Evolutionary conservation across 1,284 basidiomycete species (phyloP).

Genomic region (Puccinia polysora): DNA sequence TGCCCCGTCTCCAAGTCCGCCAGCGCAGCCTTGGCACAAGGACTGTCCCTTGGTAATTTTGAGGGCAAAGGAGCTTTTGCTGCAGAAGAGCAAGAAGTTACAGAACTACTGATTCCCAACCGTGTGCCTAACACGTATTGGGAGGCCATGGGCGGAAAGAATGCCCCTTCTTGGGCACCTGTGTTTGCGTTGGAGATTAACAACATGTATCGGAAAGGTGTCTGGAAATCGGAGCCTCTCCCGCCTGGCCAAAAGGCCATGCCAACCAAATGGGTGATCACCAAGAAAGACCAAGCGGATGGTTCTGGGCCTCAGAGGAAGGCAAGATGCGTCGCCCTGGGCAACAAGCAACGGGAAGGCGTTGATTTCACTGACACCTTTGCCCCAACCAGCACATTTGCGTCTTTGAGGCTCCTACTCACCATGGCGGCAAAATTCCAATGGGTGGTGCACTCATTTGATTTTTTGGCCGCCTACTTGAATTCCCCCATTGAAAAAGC

Average conservation of each 20-base stretch:
- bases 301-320: neutral
- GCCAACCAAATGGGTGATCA: neutral
- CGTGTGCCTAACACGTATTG: too few relatives aligned
- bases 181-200: too few relatives aligned
- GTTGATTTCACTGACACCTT: neutral
- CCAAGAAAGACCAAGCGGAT: neutral
- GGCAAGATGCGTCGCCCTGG: neutral
- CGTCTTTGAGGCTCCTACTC: neutral
- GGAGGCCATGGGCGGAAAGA: too few relatives aligned
- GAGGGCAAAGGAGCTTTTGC: too few relatives aligned
- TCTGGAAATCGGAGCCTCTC: neutral
- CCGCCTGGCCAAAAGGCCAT: neutral
- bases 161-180: too few relatives aligned
- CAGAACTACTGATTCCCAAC: too few relatives aligned
- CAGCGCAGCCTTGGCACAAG: too few relatives aligned
- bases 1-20: too few relatives aligned
- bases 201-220: too few relatives aligned
- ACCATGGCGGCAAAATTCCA: neutral
- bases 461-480: neutral
- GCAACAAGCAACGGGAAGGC: neutral
- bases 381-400: constrained; percentile 5
- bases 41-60: too few relatives aligned
- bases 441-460: neutral
- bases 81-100: too few relatives aligned
- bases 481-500: neutral